Evolutionary conservation across 228 moss, liverwort and hornwort genomes (phyloP).

Genomic region (Sphagnum fallax): DNA sequence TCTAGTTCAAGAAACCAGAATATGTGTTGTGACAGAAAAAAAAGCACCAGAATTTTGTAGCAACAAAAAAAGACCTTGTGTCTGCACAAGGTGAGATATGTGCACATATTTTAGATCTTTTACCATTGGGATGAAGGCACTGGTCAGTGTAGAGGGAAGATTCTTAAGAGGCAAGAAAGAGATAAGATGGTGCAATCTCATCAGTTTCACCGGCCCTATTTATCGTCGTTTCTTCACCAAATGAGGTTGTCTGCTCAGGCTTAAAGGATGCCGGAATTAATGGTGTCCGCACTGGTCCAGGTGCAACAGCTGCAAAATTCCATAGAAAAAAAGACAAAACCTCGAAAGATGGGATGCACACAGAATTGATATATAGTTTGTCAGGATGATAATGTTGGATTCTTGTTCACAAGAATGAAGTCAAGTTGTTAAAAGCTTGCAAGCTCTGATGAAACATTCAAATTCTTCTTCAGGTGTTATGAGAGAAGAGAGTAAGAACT

Average conservation of each 20-base stretch:
- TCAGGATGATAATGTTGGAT: background rate
- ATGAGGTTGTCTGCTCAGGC: constrained; percentile 8
- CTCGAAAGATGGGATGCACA: background rate
- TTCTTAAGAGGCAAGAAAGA: constrained; percentile 37
- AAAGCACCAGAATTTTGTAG: too few relatives aligned
- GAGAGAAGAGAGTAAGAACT: background rate
- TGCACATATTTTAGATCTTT: too few relatives aligned
- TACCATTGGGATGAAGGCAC: constrained; percentile 88
- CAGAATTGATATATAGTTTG: background rate
- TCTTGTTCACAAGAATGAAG: background rate
- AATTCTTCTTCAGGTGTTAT: background rate
- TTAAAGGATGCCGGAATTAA: constrained; percentile 17
- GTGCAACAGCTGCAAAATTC: constrained; percentile 26
- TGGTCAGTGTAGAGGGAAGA: constrained; percentile 42
- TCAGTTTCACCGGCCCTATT: constrained; percentile 26
- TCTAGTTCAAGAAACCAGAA: too few relatives aligned
- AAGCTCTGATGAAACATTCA: background rate
- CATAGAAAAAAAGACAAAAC: background rate
- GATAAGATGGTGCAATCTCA: constrained; percentile 26
- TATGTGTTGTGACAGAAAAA: too few relatives aligned
- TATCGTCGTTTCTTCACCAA: constrained; percentile 23
- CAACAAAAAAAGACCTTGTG: too few relatives aligned
- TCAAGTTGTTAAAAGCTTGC: background rate
- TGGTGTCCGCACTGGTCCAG: constrained; percentile 47
- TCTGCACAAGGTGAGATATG: too few relatives aligned